A percentile compares a stretch with the other conserved stretches of the same genome.
phyloP scores from a whole-genome alignment of 2,329 filamentous ascomycete genomes.

The Phoma sp. region DNA sequence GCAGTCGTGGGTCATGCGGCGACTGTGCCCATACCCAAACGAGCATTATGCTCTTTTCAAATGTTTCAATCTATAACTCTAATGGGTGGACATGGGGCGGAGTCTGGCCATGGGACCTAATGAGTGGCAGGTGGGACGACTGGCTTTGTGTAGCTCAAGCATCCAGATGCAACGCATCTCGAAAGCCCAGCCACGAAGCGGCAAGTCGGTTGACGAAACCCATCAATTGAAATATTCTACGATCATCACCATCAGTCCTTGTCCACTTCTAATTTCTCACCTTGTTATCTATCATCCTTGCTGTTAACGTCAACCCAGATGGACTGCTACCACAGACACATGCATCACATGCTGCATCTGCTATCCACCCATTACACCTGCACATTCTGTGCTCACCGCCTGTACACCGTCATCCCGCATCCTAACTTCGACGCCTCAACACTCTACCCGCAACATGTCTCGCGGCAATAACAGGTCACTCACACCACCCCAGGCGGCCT shows the following conservation, averaged over 20 bases:
- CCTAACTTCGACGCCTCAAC: conserved; percentile 6
- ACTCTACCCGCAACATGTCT: conserved; percentile 8
- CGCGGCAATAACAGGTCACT: background rate
- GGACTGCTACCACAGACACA: background rate
- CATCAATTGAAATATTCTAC: conserved; percentile 11
- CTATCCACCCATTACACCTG: conserved; percentile 1
- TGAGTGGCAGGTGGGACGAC: conserved; percentile 23
- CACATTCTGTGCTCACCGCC: conserved; percentile 8
- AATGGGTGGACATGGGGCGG: conserved; percentile 21
- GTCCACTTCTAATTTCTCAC: background rate
- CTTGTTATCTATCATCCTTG: background rate
- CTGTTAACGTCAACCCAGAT: background rate
- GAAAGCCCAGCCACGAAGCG: background rate
- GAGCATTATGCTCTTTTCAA: conserved; percentile 18
- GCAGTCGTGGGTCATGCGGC: conserved; percentile 34
- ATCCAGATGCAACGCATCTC: conserved; percentile 19
- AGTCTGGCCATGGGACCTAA: conserved; percentile 20
- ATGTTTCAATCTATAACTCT: conserved; percentile 33
- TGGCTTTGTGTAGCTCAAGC: conserved; percentile 12
- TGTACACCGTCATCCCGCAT: conserved; percentile 12
- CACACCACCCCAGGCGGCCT: conserved; percentile 4
- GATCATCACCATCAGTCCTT: background rate
- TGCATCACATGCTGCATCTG: conserved; percentile 8
- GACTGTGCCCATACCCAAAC: conserved; percentile 14
- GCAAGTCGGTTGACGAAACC: background rate